phyloP scores from a whole-genome alignment of 2,329 filamentous ascomycete species.

The Ophiocordyceps australis region DNA sequence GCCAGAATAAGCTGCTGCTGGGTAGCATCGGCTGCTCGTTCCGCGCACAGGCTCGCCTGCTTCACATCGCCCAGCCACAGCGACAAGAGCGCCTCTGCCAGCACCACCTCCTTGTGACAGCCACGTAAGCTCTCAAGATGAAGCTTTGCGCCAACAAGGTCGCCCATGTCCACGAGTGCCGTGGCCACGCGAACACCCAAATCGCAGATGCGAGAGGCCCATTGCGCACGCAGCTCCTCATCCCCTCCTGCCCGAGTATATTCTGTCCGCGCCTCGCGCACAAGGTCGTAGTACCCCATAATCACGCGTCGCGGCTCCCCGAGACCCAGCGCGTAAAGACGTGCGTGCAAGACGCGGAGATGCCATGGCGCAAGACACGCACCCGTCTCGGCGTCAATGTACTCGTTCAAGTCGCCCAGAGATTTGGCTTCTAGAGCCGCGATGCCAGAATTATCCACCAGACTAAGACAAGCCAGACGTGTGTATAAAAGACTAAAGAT shows the following conservation, averaged over 20 bases:
- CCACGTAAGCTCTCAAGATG: conserved; percentile 46
- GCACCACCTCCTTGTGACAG: conserved; percentile 19
- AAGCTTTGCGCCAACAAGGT: conserved; percentile 59
- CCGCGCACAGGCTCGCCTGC: conserved; percentile 40
- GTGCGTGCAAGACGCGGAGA: conserved; percentile 63
- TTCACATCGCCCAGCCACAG: conserved; percentile 62
- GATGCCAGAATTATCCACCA: conserved; percentile 54
- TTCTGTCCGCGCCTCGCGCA: conserved; percentile 51
- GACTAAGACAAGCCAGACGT: conserved; percentile 62
- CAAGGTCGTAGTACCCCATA: conserved; percentile 81
- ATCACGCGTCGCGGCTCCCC: conserved; percentile 70
- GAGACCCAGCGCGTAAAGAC: conserved; percentile 73
- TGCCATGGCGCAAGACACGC: conserved; percentile 71
- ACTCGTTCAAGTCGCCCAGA: conserved; percentile 44
- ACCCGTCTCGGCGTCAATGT: conserved; percentile 32
- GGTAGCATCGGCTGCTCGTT: conserved; percentile 10
- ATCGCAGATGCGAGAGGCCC: conserved; percentile 56
- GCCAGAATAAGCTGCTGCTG: conserved; percentile 39
- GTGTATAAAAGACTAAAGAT: conserved; percentile 70
- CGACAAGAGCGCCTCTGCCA: conserved; percentile 48
- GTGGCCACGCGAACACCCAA: conserved; percentile 50
- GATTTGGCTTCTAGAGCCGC: conserved; percentile 50
- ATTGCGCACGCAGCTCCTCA: conserved; percentile 40
- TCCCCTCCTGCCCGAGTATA: conserved; percentile 27
- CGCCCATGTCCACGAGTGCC: conserved; percentile 70